Evolutionary conservation across 208 protist genomes (phyloP).

Genomic region (Leishmania mexicana): DNA sequence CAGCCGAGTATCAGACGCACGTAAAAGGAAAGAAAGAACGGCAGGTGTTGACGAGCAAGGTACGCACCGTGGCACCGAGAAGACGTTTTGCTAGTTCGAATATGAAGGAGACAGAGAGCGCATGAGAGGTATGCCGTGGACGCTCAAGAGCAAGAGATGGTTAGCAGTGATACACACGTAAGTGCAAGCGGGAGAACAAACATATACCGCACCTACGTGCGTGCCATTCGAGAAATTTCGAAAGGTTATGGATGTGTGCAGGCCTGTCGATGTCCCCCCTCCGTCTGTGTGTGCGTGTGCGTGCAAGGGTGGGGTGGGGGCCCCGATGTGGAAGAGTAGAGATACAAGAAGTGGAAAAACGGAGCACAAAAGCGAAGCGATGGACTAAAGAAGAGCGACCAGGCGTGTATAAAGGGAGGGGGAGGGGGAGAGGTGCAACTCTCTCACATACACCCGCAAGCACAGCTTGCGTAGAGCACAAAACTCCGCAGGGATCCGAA

Average conservation of each 20-base stretch:
- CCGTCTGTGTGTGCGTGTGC: background rate
- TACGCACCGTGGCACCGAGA: background rate
- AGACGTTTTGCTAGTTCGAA: background rate
- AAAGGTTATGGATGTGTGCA: background rate
- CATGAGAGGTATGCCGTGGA: background rate
- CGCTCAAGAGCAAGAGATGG: background rate
- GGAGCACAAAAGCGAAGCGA: background rate
- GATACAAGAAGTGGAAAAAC: background rate
- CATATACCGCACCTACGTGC: background rate
- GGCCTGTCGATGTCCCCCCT: background rate
- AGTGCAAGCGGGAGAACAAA: background rate
- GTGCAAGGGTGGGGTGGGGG: background rate
- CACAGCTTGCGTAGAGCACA: background rate
- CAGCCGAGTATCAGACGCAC: background rate
- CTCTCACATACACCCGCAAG: background rate
- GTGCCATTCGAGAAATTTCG: background rate
- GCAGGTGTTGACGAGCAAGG: background rate
- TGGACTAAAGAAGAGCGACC: background rate
- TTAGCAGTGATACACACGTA: background rate
- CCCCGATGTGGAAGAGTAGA: background rate
- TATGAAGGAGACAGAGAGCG: background rate
- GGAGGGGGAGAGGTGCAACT: background rate
- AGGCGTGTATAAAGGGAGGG: background rate
- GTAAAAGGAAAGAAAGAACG: constrained; percentile 25
- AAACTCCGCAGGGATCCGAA: background rate